These are phyloP conservation scores for Diplotaxis tenuifolia DNA, from an alignment of 345 rosid genomes.

Conservation along the genomic window DNA sequence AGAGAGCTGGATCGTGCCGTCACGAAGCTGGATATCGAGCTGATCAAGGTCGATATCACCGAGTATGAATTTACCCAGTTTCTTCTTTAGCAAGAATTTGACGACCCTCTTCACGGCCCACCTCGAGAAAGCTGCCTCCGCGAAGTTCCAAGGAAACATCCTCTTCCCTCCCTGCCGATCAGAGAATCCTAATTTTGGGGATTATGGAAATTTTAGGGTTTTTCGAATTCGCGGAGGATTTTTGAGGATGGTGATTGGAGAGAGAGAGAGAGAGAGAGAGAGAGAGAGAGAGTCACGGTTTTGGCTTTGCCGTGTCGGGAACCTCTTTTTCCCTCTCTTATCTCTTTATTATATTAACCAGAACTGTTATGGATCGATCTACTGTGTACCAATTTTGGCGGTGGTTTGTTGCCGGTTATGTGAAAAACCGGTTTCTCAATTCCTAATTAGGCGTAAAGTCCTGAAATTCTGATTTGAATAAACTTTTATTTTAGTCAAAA, in stretches of 20 bases:
- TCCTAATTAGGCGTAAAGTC: background rate
- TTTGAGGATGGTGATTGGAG: slow-evolving; percentile 18
- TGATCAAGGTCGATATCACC: slow-evolving; percentile 93
- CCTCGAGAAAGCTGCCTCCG: slow-evolving; percentile 68
- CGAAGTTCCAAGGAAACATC: slow-evolving; percentile 51
- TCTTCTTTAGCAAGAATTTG: slow-evolving; percentile 87
- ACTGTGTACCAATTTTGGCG: background rate
- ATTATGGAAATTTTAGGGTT: slow-evolving; percentile 18
- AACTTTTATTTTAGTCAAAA: too few species aligned
- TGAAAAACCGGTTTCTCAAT: background rate
- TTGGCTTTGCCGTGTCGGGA: slow-evolving; percentile 25
- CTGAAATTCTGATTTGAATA: too few species aligned
- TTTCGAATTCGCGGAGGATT: slow-evolving; percentile 11
- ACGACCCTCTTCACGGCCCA: slow-evolving; percentile 91
- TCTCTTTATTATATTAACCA: too few species aligned
- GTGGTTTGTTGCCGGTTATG: background rate
- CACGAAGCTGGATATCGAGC: slow-evolving; percentile 84
- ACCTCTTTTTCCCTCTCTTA: slow-evolving; percentile 4
- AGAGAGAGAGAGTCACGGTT: background rate
- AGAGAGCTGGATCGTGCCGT: slow-evolving; percentile 73
- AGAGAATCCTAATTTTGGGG: background rate
- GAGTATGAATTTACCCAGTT: slow-evolving; percentile 69
- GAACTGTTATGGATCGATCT: slow-evolving; percentile 5
- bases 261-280: background rate
- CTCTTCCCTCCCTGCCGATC: background rate